phyloP scores from a whole-genome alignment of 495 filamentous ascomycete genomes.

The Aspergillus olivimuriae region DNA sequence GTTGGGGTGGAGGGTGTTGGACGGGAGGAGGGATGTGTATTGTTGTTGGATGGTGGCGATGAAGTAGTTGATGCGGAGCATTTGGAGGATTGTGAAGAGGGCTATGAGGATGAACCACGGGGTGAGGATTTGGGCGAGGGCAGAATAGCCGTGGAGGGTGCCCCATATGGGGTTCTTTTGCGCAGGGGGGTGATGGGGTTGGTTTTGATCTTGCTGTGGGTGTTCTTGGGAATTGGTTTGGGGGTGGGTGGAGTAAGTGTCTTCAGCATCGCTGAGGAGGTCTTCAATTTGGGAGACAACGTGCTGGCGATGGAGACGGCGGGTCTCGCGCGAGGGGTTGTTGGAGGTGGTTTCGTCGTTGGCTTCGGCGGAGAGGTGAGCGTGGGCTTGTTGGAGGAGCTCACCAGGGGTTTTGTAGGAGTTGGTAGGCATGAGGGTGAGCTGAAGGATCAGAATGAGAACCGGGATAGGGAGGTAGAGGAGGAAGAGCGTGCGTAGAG shows the following conservation, averaged over 20 bases:
- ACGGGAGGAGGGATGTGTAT: slow-evolving; percentile 75
- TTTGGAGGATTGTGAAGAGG: slow-evolving; percentile 81
- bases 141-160: slow-evolving; percentile 70
- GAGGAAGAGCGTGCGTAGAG: slow-evolving; percentile 71
- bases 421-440: slow-evolving; percentile 67
- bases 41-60: slow-evolving; percentile 85
- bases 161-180: slow-evolving; percentile 54
- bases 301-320: slow-evolving; percentile 57
- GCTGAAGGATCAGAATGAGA: slow-evolving; percentile 61
- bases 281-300: slow-evolving; percentile 68
- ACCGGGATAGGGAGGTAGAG: slow-evolving; percentile 67
- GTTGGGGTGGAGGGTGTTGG: neutral
- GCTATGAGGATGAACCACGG: slow-evolving; percentile 88
- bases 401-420: slow-evolving; percentile 90
- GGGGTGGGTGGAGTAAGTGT: slow-evolving; percentile 20
- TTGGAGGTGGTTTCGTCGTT: slow-evolving; percentile 47
- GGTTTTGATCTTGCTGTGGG: slow-evolving; percentile 4
- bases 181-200: slow-evolving; percentile 8
- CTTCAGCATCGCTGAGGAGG: slow-evolving; percentile 55
- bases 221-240: slow-evolving; percentile 7
- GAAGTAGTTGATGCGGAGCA: slow-evolving; percentile 97
- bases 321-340: slow-evolving; percentile 54
- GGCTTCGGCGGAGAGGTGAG: slow-evolving; percentile 33
- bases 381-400: slow-evolving; percentile 66
- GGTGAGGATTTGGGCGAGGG: slow-evolving; percentile 65